phyloP scores from a whole-genome alignment of 2,329 filamentous ascomycete genomes.

The Beauveria brongniartii region DNA sequence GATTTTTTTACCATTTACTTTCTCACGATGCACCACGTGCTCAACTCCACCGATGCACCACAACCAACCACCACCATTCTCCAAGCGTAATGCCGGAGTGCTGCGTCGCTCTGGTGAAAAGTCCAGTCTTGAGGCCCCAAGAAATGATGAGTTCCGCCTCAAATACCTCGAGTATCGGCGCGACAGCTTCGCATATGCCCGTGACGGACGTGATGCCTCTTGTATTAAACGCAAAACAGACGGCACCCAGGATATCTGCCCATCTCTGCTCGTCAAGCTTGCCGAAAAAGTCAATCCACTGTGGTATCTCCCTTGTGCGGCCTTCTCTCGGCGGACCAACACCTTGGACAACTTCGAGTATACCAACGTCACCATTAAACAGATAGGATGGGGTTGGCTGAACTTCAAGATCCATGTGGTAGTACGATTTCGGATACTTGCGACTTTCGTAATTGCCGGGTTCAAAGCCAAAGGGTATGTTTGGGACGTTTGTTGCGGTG shows the following conservation, averaged over 20 bases:
- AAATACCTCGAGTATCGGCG: conserved; percentile 52
- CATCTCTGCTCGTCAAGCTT: conserved; percentile 51
- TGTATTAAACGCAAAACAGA: conserved; percentile 55
- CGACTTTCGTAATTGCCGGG: conserved; percentile 65
- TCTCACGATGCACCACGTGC: not conserved
- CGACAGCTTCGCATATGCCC: conserved; percentile 47
- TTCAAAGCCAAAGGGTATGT: conserved; percentile 62
- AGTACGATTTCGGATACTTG: conserved; percentile 56
- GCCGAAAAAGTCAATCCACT: conserved; percentile 66
- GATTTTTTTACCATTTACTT: conserved; percentile 1
- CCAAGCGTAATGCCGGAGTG: conserved; percentile 37
- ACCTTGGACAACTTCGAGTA: conserved; percentile 27
- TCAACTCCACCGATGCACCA: conserved; percentile 21
- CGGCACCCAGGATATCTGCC: conserved; percentile 53
- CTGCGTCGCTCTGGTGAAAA: conserved; percentile 36
- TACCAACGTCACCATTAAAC: conserved; percentile 41
- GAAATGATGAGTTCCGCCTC: conserved; percentile 50
- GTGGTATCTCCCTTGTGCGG: conserved; percentile 46
- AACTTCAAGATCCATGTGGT: conserved; percentile 56
- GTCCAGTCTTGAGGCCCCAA: conserved; percentile 49
- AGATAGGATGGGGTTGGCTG: conserved; percentile 56
- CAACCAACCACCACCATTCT: conserved; percentile 63
- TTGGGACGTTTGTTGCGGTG: conserved; percentile 44
- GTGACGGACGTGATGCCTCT: conserved; percentile 48
- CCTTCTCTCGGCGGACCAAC: conserved; percentile 35